Base-by-base conservation (phyloP, 805 yeast genomes). In the Yamadazyma scolyti region DNA sequence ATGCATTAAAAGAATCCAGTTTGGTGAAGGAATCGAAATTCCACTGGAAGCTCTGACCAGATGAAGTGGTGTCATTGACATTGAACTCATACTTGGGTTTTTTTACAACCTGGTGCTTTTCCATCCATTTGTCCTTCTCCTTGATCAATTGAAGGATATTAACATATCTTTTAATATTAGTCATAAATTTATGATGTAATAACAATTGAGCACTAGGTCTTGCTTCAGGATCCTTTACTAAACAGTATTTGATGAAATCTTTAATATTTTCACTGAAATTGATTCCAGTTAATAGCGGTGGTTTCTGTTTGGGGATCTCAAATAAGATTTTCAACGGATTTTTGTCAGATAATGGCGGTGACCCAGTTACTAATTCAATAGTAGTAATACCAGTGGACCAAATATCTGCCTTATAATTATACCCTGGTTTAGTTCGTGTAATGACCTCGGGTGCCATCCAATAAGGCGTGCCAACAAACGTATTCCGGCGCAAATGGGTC, bases 391-490 rank as follows among this genome's bases (percentile, higher is more conserved):
- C 98, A 14, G 88, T 64, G 0, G 96, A 87, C 98, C 98, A 93
- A 31, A 93, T 84, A 52, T 93, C 98, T 1, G 88, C 95, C 48
- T 82, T 84, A 40, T 80, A 83, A 49, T 84, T 73, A 54, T 93
- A 88, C 1, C 93, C 95, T 7, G 59, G 54, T 33, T 24, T 59
- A 29, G 33, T 30, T 31, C 71, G 53, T 4, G 66, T 54, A 25
- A 93, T 82, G n/a, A 90, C 83, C 54, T 93, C 98, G 0, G 98
- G 98, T 0, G 98, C 98, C 97, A 90, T 89, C 97, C 97, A 89
- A 56, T 77, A 86, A 9, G 97, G 96, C 0, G 97, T 88, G 1
- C 97, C 97, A 31, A 88, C 96, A 67, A 89, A 81, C 0, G 96
- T 85, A 33, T 74, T 75, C 41, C 80, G 73, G 38, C 68, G 68